These are phyloP conservation scores for Fusarium xylarioides DNA, from an alignment of 2,329 filamentous ascomycete genomes.

Conservation along the genomic window DNA sequence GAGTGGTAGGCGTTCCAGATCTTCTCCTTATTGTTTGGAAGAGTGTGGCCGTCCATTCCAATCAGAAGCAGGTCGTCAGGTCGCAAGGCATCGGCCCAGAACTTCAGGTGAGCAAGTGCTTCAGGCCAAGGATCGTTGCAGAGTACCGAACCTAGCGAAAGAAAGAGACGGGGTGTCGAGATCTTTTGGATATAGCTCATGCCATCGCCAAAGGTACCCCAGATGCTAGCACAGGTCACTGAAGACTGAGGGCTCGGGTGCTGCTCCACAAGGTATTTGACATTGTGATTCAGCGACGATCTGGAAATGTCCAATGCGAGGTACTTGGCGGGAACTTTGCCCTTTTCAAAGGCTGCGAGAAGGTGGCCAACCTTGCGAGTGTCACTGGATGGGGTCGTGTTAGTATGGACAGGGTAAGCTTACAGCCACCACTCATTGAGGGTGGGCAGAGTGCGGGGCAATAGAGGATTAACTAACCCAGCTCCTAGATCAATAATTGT, in stretches of 20 bases:
- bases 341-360: slow-evolving; percentile 48
- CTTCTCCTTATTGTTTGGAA: slow-evolving; percentile 46
- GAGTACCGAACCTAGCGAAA: slow-evolving; percentile 54
- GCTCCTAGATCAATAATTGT: slow-evolving; percentile 54
- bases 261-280: slow-evolving; percentile 44
- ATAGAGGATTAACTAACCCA: slow-evolving; percentile 47
- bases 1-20: slow-evolving; percentile 54
- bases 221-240: slow-evolving; percentile 51
- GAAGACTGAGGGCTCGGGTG: slow-evolving; percentile 40
- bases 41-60: slow-evolving; percentile 54
- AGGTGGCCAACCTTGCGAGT: slow-evolving; percentile 53
- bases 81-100: slow-evolving; percentile 50
- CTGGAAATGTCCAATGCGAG: slow-evolving; percentile 54
- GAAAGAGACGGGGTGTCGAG: slow-evolving; percentile 48
- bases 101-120: slow-evolving; percentile 48
- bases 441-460: slow-evolving; percentile 24
- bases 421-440: slow-evolving; percentile 13
- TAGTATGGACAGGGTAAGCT: slow-evolving; percentile 31
- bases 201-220: slow-evolving; percentile 52
- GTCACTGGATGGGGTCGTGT: slow-evolving; percentile 44
- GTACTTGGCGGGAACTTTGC: slow-evolving; percentile 45
- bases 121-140: slow-evolving; percentile 53
- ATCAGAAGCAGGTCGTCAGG: slow-evolving; percentile 49
- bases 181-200: slow-evolving; percentile 45
- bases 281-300: slow-evolving; percentile 48